Evolutionary conservation across 345 rosid genomes (phyloP), one percentile per base, ranked within the genome.

Genomic region (Corchorus olitorius): DNA sequence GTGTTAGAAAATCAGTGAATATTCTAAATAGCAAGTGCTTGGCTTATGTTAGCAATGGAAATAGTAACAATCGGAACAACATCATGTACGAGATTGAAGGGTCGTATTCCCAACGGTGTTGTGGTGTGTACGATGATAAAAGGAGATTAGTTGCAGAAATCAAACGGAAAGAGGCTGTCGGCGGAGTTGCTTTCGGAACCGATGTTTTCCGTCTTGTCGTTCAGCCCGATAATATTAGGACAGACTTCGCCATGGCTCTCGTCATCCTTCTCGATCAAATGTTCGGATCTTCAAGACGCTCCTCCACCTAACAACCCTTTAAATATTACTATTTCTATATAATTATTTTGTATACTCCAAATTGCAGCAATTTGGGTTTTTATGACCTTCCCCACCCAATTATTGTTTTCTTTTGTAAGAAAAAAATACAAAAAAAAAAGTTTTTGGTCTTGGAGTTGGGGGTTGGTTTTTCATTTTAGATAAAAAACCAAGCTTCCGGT

Each of bases 181-280:
- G 91, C 54, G 94, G 95, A 45, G 91, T 84, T 17, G 87, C 76
- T 2, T 89, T 93, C 9, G 98, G 99, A 0, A 76, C 70, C 43
- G 98, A 96, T 67, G 94, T 96, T 0, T 96, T 89, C 82, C 89
- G 88, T 9, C 92, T 96, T 12, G 63, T 90, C 1, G 89, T 96
- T 62, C 91, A 86, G 73, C 86, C 93, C 3, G 94, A 86, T 56
- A 4, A n/a, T 6, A 85, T 92, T 77, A 90, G 87, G n/a, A 56
- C 75, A 1, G 65, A 90, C 3, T 76, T 86, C 1, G 98, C 98
- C 48, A 93, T 93, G 99, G 93, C 97, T 3, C 68, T 96, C 0
- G 93, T 92, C 77, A 92, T 93, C 76, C 87, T 93, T 50, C 94
- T 96, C 6, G 98, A 93, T 71, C 97, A 92, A 82, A 96, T 96